A percentile compares a stretch with the other conserved stretches of the same genome.
Conservation (phyloP, 495 filamentous ascomycete genomes). For the Penicillium bovifimosum region DNA sequence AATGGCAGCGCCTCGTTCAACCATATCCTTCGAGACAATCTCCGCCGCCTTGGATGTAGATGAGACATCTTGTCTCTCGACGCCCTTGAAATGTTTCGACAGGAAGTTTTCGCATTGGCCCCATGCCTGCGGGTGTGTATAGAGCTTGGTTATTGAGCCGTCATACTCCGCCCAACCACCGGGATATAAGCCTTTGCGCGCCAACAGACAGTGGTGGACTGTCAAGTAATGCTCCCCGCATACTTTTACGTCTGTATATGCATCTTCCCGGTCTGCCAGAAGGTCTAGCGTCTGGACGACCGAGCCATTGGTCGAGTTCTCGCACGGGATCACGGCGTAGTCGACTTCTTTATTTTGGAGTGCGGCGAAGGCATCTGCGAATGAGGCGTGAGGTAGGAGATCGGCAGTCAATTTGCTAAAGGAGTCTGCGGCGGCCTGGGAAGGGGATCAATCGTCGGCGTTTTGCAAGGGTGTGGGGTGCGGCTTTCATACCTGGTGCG, state of each 20-base stretch:
- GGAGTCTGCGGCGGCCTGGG: constrained; percentile 59
- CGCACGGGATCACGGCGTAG: constrained; percentile 87
- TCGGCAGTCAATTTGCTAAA: constrained; percentile 49
- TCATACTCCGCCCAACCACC: constrained; percentile 24
- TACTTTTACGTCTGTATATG: constrained; percentile 61
- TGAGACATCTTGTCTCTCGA: constrained; percentile 77
- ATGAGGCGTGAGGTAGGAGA: constrained; percentile 53
- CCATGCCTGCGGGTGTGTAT: constrained; percentile 92
- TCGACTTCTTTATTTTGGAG: constrained; percentile 59
- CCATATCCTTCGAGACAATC: constrained; percentile 56
- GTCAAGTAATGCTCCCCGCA: constrained; percentile 77
- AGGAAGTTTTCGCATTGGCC: constrained; percentile 86
- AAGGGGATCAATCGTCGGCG: constrained; percentile 11
- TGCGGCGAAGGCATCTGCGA: constrained; percentile 68
- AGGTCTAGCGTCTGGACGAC: constrained; percentile 86
- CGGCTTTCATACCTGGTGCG: constrained; percentile 72
- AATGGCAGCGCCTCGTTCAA: constrained; percentile 66
- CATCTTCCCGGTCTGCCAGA: constrained; percentile 62
- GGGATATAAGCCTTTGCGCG: constrained; percentile 32
- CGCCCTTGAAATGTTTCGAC: constrained; percentile 53
- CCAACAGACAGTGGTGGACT: constrained; percentile 82
- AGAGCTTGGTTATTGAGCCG: constrained; percentile 49
- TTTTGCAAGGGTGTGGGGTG: constrained; percentile 6
- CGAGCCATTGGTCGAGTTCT: constrained; percentile 90
- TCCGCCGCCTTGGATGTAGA: constrained; percentile 81